Evolutionary conservation across 2,329 filamentous ascomycete species (phyloP), one percentile per base, ranked within the genome.

Genomic region (Metarhizium rileyi): DNA sequence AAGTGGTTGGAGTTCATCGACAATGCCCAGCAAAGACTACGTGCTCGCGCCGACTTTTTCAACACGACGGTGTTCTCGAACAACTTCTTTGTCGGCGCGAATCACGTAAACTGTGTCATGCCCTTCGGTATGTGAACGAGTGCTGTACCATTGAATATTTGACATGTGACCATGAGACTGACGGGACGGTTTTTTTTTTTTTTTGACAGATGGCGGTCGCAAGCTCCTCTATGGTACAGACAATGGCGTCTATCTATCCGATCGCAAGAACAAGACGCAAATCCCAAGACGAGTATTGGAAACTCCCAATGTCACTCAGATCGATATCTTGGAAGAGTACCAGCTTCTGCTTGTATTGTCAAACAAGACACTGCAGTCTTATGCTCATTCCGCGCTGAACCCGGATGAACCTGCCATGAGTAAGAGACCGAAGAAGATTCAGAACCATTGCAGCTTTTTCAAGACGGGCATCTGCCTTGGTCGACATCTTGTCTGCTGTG

Each of bases 1-100:
- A 98, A 97, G 69, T 98, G 93, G 85, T 89, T 98, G 64, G 90
- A 98, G 69, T 84, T 88, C 61, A 96, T 98, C 59, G 89, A 95
- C 61, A 78, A 83, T 46, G 90, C 95, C 57, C 94, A 98, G 66
- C 83, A 87, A 59, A 87, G 86, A 54, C 76, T 98, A 51, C 81
- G 90, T 56, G 85, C 90, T 26, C 89, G 89, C 53, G 89, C 93
- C 52, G 84, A 90, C 58, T 97, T 95, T 75, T 94, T 97, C 71
- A 91, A 87, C 59, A 80, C 86, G 23, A 80, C 73, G 3, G 68
- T 76, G 41, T 71, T 84, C 40, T 83, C 80, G 28, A 73, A 70
- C 56, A 71, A 71, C 51, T 84, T 82, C 65, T 84, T 83, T 61
- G 71, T 75, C 16, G 69, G 75, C 18, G 70, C 81, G 36, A 95